Conservation (phyloP, 306 rosid genomes). For the Chamaecrista fasciculata region DNA sequence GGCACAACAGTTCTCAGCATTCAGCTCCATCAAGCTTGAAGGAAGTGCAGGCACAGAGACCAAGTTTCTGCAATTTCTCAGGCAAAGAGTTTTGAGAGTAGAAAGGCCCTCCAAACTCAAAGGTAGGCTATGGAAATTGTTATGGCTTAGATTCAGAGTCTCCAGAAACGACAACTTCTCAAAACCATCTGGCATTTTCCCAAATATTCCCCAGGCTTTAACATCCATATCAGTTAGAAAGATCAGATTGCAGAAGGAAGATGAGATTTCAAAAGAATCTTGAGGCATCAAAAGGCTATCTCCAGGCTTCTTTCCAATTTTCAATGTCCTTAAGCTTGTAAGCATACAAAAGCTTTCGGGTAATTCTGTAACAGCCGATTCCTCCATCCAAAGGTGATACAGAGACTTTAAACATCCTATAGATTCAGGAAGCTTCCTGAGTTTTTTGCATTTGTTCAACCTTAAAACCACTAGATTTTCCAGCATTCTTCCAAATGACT, state of each 20-base stretch:
- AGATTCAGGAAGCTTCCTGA: slow-evolving; percentile 54
- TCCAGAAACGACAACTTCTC: slow-evolving; percentile 47
- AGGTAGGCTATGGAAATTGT: slow-evolving; percentile 57
- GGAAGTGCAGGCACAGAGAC: slow-evolving; percentile 65
- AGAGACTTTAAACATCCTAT: slow-evolving; percentile 53
- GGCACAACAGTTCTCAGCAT: slow-evolving; percentile 45
- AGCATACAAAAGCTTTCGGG: slow-evolving; percentile 67
- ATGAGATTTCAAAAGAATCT: slow-evolving; percentile 33
- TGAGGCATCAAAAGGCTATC: background rate
- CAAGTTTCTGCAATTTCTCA: slow-evolving; percentile 44
- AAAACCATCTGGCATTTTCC: slow-evolving; percentile 55
- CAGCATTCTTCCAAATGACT: slow-evolving; percentile 40
- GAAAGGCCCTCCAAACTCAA: slow-evolving; percentile 55
- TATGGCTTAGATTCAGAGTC: slow-evolving; percentile 41
- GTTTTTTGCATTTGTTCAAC: slow-evolving; percentile 41
- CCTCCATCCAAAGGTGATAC: slow-evolving; percentile 43
- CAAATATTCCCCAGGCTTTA: slow-evolving; percentile 48
- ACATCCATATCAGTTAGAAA: slow-evolving; percentile 44
- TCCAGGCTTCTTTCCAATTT: slow-evolving; percentile 41
- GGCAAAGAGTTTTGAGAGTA: slow-evolving; percentile 34
- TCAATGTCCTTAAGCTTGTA: slow-evolving; percentile 45
- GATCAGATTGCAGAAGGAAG: slow-evolving; percentile 51
- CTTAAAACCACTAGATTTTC: slow-evolving; percentile 48
- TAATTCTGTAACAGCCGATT: slow-evolving; percentile 44
- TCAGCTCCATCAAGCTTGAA: slow-evolving; percentile 48